A percentile compares a stretch with the other conserved stretches of the same genome.
Conservation (phyloP, 768 basidiomycete species). For the Termitomyces sp. region DNA sequence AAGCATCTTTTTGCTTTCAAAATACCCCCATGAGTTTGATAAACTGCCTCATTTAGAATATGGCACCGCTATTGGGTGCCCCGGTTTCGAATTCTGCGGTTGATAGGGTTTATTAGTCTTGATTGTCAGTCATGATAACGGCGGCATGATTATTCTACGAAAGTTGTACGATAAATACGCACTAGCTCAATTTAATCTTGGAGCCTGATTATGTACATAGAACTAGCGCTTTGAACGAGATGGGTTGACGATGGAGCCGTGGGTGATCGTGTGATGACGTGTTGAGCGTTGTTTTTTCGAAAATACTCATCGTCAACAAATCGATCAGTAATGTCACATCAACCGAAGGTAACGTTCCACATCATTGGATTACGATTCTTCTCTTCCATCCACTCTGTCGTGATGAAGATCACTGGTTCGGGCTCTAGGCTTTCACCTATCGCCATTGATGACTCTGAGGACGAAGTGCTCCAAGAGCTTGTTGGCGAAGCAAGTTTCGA, state of each 20-base stretch:
- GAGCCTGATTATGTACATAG: too few species aligned
- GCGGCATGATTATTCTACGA: not conserved
- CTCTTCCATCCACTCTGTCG: not conserved
- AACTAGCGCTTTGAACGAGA: too few species aligned
- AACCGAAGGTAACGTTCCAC: not conserved
- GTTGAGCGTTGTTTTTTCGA: not conserved
- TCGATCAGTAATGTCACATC: not conserved
- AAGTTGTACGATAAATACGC: not conserved
- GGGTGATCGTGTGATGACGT: not conserved
- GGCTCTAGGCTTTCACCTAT: conserved; percentile 35
- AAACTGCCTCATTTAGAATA: conserved; percentile 24
- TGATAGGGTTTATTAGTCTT: conserved; percentile 19
- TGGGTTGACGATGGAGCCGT: too few species aligned
- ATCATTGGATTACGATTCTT: not conserved
- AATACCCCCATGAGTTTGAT: not conserved
- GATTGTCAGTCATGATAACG: not conserved
- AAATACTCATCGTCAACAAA: not conserved
- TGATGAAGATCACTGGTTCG: conserved; percentile 20
- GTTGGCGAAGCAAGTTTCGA: conserved; percentile 17
- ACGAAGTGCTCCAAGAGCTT: conserved; percentile 32
- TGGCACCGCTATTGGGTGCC: conserved; percentile 53
- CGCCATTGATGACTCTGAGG: conserved; percentile 37
- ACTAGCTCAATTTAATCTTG: not conserved
- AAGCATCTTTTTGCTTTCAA: conserved; percentile 12
- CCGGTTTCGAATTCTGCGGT: conserved; percentile 49